Evolutionary conservation across 192 early-diverging fungal species (phyloP).

Genomic region (Diversispora epigaea): DNA sequence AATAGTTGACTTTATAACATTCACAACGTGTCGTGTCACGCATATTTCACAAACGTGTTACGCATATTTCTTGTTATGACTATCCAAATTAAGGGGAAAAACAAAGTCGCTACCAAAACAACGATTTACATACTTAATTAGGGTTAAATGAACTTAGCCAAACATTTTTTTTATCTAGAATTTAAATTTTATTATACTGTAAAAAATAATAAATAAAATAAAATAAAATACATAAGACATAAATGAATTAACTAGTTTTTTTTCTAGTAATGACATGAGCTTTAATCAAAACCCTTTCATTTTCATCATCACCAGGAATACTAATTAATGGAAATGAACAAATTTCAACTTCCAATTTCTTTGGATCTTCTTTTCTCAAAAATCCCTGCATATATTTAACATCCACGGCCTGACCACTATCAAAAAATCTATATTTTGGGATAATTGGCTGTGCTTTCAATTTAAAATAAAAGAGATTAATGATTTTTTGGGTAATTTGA

Average conservation of each 20-base stretch:
- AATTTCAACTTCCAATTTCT: slow-evolving; percentile 20
- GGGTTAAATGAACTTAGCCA: too few relatives aligned
- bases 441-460: neutral
- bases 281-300: neutral
- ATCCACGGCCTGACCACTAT: neutral
- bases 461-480: neutral
- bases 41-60: too few relatives aligned
- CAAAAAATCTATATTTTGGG: neutral
- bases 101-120: too few relatives aligned
- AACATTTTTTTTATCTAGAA: too few relatives aligned
- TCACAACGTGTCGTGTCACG: too few relatives aligned
- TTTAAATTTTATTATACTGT: too few relatives aligned
- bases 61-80: too few relatives aligned
- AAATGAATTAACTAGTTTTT: neutral
- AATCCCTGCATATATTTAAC: neutral
- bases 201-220: too few relatives aligned
- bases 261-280: slow-evolving; percentile 8
- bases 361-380: neutral
- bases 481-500: neutral
- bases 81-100: too few relatives aligned
- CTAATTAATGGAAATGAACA: slow-evolving; percentile 1
- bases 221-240: too few relatives aligned
- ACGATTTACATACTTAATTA: too few relatives aligned
- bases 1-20: too few relatives aligned
- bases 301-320: neutral